These are phyloP conservation scores for Podospora pseudoanserina DNA, from an alignment of 495 filamentous ascomycete species.

Conservation along the genomic window DNA sequence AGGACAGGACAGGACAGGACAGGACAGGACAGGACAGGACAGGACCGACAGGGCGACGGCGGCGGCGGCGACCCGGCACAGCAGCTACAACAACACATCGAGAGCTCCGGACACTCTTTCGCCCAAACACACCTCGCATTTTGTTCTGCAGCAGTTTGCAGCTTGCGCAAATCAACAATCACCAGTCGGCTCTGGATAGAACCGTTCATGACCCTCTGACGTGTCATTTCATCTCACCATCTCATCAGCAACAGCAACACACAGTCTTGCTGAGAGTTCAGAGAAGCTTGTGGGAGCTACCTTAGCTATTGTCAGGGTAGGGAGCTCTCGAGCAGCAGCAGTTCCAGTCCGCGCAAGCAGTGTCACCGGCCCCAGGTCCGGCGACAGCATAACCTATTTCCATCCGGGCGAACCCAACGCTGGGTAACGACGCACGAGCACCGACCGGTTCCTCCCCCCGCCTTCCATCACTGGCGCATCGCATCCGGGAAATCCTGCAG, in stretches of 20 bases:
- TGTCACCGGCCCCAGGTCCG: neutral
- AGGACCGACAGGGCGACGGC: neutral
- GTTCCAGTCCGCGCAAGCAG: neutral
- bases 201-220: constrained; percentile 29
- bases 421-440: constrained; percentile 24
- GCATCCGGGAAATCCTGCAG: constrained; percentile 31
- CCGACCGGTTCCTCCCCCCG: constrained; percentile 23
- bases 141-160: constrained; percentile 17
- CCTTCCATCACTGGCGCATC: constrained; percentile 24
- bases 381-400: constrained; percentile 13
- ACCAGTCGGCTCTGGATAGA: neutral
- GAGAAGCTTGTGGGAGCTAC: neutral
- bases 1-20: neutral
- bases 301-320: no score
- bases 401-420: constrained; percentile 15
- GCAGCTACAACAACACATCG: neutral
- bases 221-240: constrained; percentile 26
- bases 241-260: neutral
- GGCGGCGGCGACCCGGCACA: neutral
- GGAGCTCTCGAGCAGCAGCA: no score
- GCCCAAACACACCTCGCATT: neutral
- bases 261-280: neutral
- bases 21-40: no score
- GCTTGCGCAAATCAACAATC: constrained; percentile 8
- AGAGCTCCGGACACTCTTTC: constrained; percentile 6